Evolutionary conservation across 2,329 filamentous ascomycete species (phyloP).

Genomic region (Arthrobotrys sinensis): DNA sequence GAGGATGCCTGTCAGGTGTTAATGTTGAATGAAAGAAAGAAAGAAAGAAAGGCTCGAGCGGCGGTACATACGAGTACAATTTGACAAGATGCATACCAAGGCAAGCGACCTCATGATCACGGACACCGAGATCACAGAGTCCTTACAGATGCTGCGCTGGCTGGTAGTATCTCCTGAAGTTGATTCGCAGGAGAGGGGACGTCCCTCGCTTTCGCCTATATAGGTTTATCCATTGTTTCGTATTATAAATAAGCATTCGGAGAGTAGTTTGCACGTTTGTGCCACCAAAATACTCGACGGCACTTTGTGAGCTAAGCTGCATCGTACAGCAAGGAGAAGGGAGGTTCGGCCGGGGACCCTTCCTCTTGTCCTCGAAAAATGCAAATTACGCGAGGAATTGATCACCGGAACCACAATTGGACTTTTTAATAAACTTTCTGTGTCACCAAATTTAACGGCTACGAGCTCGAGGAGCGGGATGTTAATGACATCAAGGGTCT

Average conservation of each 20-base stretch:
- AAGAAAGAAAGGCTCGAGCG: conserved; percentile 22
- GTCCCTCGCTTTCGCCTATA: background rate
- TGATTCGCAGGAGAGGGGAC: background rate
- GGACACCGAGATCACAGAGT: background rate
- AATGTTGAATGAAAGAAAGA: background rate
- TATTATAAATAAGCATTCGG: too few species aligned
- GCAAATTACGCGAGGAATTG: conserved; percentile 42
- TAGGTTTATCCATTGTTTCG: background rate
- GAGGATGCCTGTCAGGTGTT: background rate
- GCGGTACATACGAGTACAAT: conserved; percentile 19
- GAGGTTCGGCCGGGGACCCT: conserved; percentile 12
- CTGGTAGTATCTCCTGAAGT: background rate
- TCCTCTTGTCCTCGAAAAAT: conserved; percentile 7
- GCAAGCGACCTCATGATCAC: background rate
- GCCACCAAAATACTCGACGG: background rate
- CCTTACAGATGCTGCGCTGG: background rate
- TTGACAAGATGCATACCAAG: background rate
- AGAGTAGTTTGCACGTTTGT: background rate
- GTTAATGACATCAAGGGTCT: background rate
- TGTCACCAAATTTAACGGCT: conserved; percentile 3
- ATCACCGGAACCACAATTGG: conserved; percentile 23
- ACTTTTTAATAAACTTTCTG: conserved; percentile 43
- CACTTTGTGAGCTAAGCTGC: too few species aligned
- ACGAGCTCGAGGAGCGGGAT: background rate
- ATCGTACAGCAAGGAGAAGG: too few species aligned